phyloP scores from a whole-genome alignment of 495 filamentous ascomycete genomes.

The Trichocladium uniseriatum region DNA sequence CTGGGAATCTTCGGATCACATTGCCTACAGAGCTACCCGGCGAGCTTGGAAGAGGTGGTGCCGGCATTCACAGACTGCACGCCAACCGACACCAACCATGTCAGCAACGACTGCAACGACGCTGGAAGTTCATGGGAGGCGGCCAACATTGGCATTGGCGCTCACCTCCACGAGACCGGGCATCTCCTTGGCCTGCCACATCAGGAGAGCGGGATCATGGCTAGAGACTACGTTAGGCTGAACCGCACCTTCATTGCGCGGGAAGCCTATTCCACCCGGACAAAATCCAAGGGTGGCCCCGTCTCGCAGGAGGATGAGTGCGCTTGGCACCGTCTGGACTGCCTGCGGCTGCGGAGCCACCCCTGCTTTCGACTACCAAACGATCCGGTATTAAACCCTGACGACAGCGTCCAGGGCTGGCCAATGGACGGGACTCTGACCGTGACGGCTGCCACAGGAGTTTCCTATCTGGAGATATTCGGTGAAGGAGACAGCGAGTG shows the following conservation, averaged over 20 bases:
- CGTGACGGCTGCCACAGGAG: conserved; percentile 69
- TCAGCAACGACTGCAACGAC: conserved; percentile 77
- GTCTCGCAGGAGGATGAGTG: conserved; percentile 71
- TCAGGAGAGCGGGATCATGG: conserved; percentile 80
- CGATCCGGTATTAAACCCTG: conserved; percentile 54
- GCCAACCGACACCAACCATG: conserved; percentile 66
- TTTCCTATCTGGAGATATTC: conserved; percentile 75
- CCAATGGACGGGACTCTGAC: conserved; percentile 73
- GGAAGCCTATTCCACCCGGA: conserved; percentile 76
- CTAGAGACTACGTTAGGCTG: conserved; percentile 70
- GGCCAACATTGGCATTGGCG: conserved; percentile 83
- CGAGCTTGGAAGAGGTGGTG: conserved; percentile 74
- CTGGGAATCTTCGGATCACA: conserved; percentile 88
- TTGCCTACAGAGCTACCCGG: conserved; percentile 76
- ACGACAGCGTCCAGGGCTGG: conserved; percentile 82
- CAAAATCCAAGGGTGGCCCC: conserved; percentile 67
- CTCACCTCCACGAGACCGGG: conserved; percentile 80
- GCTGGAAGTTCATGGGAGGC: conserved; percentile 85
- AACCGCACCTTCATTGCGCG: conserved; percentile 72
- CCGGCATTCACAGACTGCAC: conserved; percentile 84
- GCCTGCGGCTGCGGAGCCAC: conserved; percentile 78
- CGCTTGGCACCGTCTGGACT: conserved; percentile 80
- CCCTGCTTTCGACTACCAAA: conserved; percentile 81
- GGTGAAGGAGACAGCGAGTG: conserved; percentile 63
- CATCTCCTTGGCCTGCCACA: conserved; percentile 84